Evolutionary conservation across 352 stramenopile genomes (phyloP), one percentile per base, ranked within the genome.

Genomic region (Elongisporangium anandrum): DNA sequence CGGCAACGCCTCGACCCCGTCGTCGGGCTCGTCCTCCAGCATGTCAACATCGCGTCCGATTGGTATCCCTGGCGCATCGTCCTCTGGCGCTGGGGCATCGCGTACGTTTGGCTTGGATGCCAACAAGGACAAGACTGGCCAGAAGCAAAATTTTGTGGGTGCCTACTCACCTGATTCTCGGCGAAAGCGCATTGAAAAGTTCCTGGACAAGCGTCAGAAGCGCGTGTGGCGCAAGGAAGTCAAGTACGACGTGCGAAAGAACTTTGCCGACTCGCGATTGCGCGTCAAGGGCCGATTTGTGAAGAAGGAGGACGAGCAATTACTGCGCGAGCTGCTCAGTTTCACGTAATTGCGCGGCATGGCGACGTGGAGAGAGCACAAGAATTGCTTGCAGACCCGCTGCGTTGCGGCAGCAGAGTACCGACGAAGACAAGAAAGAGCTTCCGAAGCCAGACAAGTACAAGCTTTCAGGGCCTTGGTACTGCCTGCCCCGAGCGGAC

Each of bases 171-270:
- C 96, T 0, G 91, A 98, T 58, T 97, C 88, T 38, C 77, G 96
- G 56, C 88, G 88, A 63, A 90, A 97, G 64, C 79, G 95, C 16
- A 96, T 99, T 56, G 87, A 97, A 57, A 90, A 95, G 57, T 99
- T 98, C 68, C 65, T 98, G 45, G 90, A 97, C 74, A 99, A 99
- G 76, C 75, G 95, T 38, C 93, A 98, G 63, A 94, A 98, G 59
- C 88, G 96, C 50, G 92, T 98, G 68, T 98, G 95, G 87, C 73
- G 81, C 39, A 98, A 97, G 70, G 81, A 92, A 56, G 95, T 99
- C 45, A 98, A 99, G 74, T 99, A 99, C 65, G 95, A 99, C 72
- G 95, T 99, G 38, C 80, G 97, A 9, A 99, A 99, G 70, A 98
- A 98, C 62, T 99, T 99, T 89, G 97, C 97, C 19, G 96, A 99